A percentile compares a stretch with the other conserved stretches of the same genome.
Conservation (phyloP, 768 basidiomycete species). For the Rhizopogon sp. region DNA sequence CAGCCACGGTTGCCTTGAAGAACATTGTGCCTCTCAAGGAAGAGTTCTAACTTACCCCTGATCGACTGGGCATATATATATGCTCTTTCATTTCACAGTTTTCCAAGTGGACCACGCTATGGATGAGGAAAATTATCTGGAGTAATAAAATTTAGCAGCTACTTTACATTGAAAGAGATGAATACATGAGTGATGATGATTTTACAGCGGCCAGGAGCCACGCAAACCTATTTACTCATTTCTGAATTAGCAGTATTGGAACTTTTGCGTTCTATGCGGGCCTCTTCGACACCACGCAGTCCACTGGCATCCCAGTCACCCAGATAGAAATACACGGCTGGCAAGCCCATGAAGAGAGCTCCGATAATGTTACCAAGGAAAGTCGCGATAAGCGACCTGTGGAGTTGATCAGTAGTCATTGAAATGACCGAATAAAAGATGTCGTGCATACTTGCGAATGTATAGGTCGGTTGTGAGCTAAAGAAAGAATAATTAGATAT, state of each 20-base stretch:
- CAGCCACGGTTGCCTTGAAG: no score
- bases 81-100: no score
- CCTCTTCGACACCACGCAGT: constrained; percentile 37
- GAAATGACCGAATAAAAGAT: neutral
- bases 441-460: constrained; percentile 53
- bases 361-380: constrained; percentile 67
- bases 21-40: no score
- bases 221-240: neutral
- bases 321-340: constrained; percentile 61
- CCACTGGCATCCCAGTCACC: constrained; percentile 39
- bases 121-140: no score
- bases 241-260: constrained; percentile 6
- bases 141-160: no score
- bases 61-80: no score
- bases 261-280: constrained; percentile 2
- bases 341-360: constrained; percentile 57
- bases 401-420: neutral
- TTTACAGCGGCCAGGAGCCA: neutral
- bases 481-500: constrained; percentile 9
- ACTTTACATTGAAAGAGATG: no score
- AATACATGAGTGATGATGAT: neutral
- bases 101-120: no score
- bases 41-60: no score
- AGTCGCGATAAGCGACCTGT: constrained; percentile 59
- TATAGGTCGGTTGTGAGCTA: constrained; percentile 37